phyloP scores from a whole-genome alignment of 75 land plant genomes.

The Pinus taeda region DNA sequence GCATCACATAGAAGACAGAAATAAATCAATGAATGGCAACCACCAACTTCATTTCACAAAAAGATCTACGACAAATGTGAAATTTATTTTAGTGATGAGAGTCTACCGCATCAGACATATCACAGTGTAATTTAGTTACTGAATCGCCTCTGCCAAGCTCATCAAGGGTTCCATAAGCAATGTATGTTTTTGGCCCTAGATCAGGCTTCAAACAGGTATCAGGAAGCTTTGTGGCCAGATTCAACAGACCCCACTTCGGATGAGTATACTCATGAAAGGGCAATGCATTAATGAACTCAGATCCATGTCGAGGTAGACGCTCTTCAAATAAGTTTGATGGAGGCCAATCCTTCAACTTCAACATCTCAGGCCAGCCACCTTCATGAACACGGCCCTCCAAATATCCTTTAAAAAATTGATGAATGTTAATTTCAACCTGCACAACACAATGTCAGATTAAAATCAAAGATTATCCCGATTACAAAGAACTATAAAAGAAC shows the following conservation, averaged over 20 bases:
- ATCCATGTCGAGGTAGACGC: slow-evolving; percentile 83
- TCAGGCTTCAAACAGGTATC: slow-evolving; percentile 59
- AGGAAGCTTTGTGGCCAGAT: slow-evolving; percentile 79
- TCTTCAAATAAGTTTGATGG: slow-evolving; percentile 80
- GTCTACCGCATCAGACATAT: slow-evolving; percentile 90
- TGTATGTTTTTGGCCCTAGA: slow-evolving; percentile 87
- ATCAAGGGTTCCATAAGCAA: slow-evolving; percentile 78
- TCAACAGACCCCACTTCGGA: slow-evolving; percentile 71
- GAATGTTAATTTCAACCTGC: slow-evolving; percentile 81
- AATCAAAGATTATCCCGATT: neutral
- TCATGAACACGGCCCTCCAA: slow-evolving; percentile 52
- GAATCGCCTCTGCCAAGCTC: slow-evolving; percentile 95
- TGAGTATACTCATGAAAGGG: slow-evolving; percentile 86
- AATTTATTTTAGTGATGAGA: neutral
- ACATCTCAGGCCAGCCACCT: slow-evolving; percentile 79
- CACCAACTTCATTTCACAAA: neutral
- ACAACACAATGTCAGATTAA: slow-evolving; percentile 6
- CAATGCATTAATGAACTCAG: slow-evolving; percentile 68
- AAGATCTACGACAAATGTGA: neutral
- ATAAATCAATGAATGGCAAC: neutral
- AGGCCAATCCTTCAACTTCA: slow-evolving; percentile 95
- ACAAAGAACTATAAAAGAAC: neutral
- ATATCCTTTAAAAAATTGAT: slow-evolving; percentile 81
- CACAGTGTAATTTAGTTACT: slow-evolving; percentile 94
- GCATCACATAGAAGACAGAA: neutral